Conservation (phyloP, 306 rosid species). For the Prunus padus region DNA sequence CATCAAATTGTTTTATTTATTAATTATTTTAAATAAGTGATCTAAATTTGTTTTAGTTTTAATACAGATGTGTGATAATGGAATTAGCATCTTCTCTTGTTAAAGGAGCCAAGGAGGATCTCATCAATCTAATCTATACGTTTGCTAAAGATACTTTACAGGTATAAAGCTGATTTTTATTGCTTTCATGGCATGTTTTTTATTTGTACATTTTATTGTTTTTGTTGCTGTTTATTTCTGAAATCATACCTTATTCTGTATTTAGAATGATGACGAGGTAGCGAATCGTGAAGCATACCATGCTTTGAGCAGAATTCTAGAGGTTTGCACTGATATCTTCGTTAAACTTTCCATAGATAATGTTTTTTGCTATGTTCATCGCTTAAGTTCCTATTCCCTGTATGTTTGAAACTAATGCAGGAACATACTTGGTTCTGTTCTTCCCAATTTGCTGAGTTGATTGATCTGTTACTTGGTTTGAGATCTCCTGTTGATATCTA, state of each 20-base stretch:
- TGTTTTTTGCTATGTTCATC: slow-evolving; percentile 9
- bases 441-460: slow-evolving; percentile 52
- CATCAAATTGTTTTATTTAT: not conserved
- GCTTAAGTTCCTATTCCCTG: slow-evolving; percentile 14
- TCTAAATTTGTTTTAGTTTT: slow-evolving; percentile 19
- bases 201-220: not conserved
- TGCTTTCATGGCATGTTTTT: slow-evolving; percentile 13
- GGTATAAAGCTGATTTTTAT: slow-evolving; percentile 46
- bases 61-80: slow-evolving; percentile 58
- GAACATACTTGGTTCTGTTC: slow-evolving; percentile 59
- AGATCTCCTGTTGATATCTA: slow-evolving; percentile 54
- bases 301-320: slow-evolving; percentile 67
- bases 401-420: slow-evolving; percentile 51
- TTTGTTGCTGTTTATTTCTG: slow-evolving; percentile 15
- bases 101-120: slow-evolving; percentile 69
- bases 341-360: not conserved
- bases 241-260: slow-evolving; percentile 26
- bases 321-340: slow-evolving; percentile 45
- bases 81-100: slow-evolving; percentile 74
- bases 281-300: slow-evolving; percentile 59
- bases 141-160: slow-evolving; percentile 50
- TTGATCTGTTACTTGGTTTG: slow-evolving; percentile 56
- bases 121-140: slow-evolving; percentile 63
- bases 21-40: not conserved
- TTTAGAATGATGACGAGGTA: slow-evolving; percentile 51